Base-by-base conservation (phyloP, 2,329 filamentous ascomycete genomes). In the Penicillium sp. region DNA sequence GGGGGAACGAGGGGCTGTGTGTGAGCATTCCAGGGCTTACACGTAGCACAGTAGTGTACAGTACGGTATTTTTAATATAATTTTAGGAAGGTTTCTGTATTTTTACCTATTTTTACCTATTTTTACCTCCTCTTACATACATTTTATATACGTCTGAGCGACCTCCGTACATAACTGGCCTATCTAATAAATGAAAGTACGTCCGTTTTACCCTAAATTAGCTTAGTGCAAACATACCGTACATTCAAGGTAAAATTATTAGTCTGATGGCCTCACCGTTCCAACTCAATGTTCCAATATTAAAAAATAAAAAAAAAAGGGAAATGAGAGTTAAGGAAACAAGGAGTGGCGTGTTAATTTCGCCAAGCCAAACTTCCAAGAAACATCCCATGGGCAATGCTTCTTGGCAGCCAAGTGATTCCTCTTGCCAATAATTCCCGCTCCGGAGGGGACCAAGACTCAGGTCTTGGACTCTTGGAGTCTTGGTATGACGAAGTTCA, bases 351-450 rank as follows among this genome's bases (percentile, higher is more conserved):
- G 35, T 20, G 31, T 45, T 39, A 29, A 11, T 45, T 35, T 46
- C 14, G 63, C 63, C 63, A 66, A 66, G 63, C 44, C 44, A 47
- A 55, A 45, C 35, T 43, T 22, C 37, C 39, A 51, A 50, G 34
- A 59, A 54, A 54, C 48, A 49, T 50, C 45, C 52, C 31, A 57
- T 58, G 62, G 43, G 57, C 59, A 20, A 56, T 58, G 37, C 55
- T 48, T 65, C 63, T 66, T 66, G 62, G 64, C 64, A 65, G 64
- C 64, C 64, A 66, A 66, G 64, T 59, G 40, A 60, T 64, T 61
- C 62, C 64, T 65, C 61, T 58, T 61, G 61, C 62, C 62, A 63
- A 55, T 55, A 55, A 62, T 58, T 66, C 61, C 63, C 64, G 64
- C 64, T 62, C 64, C 62, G 64, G 56, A 34, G 44, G 26, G 44